Evolutionary conservation across 2,329 filamentous ascomycete species (phyloP).

Genomic region (Helotiales sp.): DNA sequence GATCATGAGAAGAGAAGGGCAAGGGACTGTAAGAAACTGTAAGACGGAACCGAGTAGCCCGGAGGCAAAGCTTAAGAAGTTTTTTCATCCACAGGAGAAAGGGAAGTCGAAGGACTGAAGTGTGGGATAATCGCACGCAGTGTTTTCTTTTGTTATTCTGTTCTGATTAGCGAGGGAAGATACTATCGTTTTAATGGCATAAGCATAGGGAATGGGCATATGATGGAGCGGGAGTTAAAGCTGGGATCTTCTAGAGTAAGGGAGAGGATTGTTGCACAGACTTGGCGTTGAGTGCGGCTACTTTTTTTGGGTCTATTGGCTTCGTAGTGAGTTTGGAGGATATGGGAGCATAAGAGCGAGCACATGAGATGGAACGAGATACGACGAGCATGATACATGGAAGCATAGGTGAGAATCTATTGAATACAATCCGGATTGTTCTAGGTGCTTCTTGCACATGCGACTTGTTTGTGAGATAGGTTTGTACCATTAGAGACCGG

Average conservation of each 20-base stretch:
- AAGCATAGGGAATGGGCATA: background rate
- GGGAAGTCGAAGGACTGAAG: background rate
- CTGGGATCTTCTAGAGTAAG: background rate
- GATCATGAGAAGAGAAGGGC: too few species aligned
- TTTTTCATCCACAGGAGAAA: constrained; percentile 12
- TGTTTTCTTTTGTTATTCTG: background rate
- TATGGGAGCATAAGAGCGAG: background rate
- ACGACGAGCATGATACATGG: background rate
- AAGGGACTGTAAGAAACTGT: background rate
- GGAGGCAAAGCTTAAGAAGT: constrained; percentile 21
- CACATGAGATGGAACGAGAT: background rate
- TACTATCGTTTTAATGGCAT: constrained; percentile 7
- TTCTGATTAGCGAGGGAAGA: background rate
- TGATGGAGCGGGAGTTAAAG: background rate
- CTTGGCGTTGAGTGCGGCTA: background rate
- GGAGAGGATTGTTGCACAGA: constrained; percentile 1
- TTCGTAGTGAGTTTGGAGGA: background rate
- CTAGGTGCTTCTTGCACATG: background rate
- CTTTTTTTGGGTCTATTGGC: too few species aligned
- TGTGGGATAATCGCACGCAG: background rate
- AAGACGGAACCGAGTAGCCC: constrained; percentile 20
- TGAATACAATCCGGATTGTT: background rate
- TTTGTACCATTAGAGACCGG: too few species aligned
- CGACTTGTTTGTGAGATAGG: background rate
- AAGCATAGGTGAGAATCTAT: background rate